These are phyloP conservation scores for Sporobolomyces pararoseus DNA, from an alignment of 768 basidiomycete species.

Conservation along the genomic window DNA sequence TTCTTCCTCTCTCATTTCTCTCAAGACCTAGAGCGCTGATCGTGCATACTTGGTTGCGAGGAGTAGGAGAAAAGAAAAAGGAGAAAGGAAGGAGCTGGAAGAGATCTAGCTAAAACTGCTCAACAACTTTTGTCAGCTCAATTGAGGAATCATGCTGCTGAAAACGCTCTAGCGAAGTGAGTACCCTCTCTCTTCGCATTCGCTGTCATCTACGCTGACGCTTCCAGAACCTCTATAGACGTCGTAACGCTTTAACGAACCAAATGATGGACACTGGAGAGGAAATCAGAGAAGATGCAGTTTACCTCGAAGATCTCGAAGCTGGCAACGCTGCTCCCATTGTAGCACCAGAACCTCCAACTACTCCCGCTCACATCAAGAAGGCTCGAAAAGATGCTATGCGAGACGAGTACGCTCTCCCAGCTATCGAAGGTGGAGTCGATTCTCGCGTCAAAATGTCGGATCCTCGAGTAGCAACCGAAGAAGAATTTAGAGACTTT, in stretches of 20 bases:
- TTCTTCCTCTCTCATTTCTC: constrained; percentile 13
- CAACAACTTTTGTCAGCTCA: constrained; percentile 90
- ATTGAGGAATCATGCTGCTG: constrained; percentile 80
- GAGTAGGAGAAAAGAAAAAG: constrained; percentile 74
- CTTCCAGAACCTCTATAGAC: neutral
- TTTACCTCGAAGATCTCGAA: constrained; percentile 82
- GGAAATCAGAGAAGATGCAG: constrained; percentile 64
- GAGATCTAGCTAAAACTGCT: constrained; percentile 78
- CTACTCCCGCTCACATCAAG: constrained; percentile 16
- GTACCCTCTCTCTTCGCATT: constrained; percentile 17
- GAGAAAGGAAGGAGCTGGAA: constrained; percentile 85
- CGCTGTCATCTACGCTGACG: neutral
- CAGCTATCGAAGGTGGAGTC: constrained; percentile 63
- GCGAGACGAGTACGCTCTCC: constrained; percentile 83
- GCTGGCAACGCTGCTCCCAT: constrained; percentile 54
- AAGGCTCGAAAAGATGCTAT: constrained; percentile 50
- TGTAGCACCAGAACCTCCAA: constrained; percentile 46
- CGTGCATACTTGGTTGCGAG: no score
- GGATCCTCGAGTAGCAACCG: constrained; percentile 91
- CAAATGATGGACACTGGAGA: constrained; percentile 55
- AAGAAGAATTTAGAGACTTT: constrained; percentile 85
- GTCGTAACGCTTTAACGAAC: constrained; percentile 50
- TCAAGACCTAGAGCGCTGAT: neutral
- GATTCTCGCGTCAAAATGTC: constrained; percentile 66
- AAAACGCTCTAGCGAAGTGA: constrained; percentile 54